Evolutionary conservation across 73 alveolate species (phyloP), one percentile per base, ranked within the genome.

Genomic region (Loxodes magnus): DNA sequence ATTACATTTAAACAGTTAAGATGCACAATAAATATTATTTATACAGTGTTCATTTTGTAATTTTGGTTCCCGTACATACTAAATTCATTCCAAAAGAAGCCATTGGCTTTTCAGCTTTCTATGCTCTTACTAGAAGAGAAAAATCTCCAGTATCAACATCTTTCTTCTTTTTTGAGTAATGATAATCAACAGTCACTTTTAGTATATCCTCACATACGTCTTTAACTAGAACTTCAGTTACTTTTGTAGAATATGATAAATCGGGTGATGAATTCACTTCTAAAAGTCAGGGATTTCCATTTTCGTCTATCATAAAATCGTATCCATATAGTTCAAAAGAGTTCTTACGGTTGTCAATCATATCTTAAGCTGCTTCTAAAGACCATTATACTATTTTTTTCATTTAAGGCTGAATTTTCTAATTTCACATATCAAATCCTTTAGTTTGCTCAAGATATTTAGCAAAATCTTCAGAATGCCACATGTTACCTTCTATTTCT

Each of bases 401-500:
- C 12, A 89, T 71, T 65, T 88, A 59, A 36, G 89, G 89, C 71
- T 84, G 69, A 3, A 94, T 68, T 36, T 36, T 56, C 15, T 81
- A 91, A 24, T 74, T 88, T 71, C 87, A 94, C 20, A 71, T 88
- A 52, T 87, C 98, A 51, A 69, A 67, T 7, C 96, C 94, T 51
- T 52, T 71, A 31, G 49, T 74, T 67, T 51, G 80, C 22, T 33
- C 43, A 25, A 91, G 77, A 56, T 69, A 82, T 17, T 70, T 81
- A n/a, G 67, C 72, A 54, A 86, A 77, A 44, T 84, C 81, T 20
- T 79, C 96, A 16, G 50, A 50, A 57, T 56, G 70, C 97, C 96
- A 84, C 99, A 94, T 94, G 66, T 87, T 90, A 4, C 98, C 99
- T 46, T 86, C 96, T 19, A 93, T 89, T 17, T 87, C 92, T 23